Conservation (phyloP, 768 basidiomycete species). For the Ephemerocybe angulata region DNA sequence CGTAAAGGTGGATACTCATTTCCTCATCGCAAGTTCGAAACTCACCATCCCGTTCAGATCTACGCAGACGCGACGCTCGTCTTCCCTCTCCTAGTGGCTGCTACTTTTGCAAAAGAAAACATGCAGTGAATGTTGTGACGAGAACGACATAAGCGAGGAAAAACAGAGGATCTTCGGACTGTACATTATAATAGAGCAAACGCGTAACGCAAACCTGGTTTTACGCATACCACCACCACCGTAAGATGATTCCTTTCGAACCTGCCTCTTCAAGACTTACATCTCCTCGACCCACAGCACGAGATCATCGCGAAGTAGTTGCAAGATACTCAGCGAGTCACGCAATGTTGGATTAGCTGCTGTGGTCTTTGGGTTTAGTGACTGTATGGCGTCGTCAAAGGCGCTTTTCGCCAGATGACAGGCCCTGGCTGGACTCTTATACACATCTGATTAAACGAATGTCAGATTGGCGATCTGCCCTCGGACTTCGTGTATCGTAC, state of each 20-base stretch:
- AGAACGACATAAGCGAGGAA: background rate
- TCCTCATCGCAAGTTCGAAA: slow-evolving; percentile 21
- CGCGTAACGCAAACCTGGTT: too few species aligned
- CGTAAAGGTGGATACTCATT: slow-evolving; percentile 56
- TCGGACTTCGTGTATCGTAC: background rate
- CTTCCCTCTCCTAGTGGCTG: slow-evolving; percentile 92
- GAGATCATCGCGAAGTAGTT: slow-evolving; percentile 80
- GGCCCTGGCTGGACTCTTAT: slow-evolving; percentile 79
- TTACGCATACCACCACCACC: too few species aligned
- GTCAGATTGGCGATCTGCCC: background rate
- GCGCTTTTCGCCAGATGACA: slow-evolving; percentile 90
- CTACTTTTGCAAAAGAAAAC: slow-evolving; percentile 70
- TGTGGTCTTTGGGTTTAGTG: slow-evolving; percentile 45
- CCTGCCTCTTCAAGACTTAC: slow-evolving; percentile 30
- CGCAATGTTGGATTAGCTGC: slow-evolving; percentile 38
- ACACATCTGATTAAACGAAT: slow-evolving; percentile 50
- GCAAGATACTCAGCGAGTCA: slow-evolving; percentile 82
- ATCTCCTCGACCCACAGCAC: slow-evolving; percentile 84
- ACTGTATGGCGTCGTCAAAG: slow-evolving; percentile 83
- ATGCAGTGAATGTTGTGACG: background rate
- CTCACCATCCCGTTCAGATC: slow-evolving; percentile 39
- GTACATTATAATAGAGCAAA: too few species aligned
- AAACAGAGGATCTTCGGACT: background rate
- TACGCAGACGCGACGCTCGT: slow-evolving; percentile 97
- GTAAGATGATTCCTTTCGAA: background rate